Conservation (phyloP, 2,329 filamentous ascomycete species). For the Rhexocercosporidium sp. region DNA sequence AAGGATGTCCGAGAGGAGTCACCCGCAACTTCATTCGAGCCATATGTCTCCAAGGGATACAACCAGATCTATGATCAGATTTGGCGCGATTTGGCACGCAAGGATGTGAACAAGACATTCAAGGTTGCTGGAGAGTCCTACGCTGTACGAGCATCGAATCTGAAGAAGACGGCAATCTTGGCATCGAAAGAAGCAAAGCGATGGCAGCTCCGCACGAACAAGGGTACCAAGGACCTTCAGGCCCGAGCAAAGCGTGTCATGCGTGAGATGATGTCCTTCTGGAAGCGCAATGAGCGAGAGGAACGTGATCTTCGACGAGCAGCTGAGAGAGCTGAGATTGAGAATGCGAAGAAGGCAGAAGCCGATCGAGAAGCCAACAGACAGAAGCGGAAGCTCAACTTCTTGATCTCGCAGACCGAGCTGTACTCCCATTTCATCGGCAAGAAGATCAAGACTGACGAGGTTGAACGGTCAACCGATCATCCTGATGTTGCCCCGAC, state of each 20-base stretch:
- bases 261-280: conserved; percentile 99
- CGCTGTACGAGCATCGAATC: conserved; percentile 87
- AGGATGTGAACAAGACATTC: conserved; percentile 91
- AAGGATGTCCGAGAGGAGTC: conserved; percentile 52
- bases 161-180: conserved; percentile 95
- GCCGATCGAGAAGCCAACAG: conserved; percentile 96
- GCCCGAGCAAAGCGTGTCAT: conserved; percentile 96
- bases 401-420: conserved; percentile 98
- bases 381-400: conserved; percentile 98
- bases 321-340: conserved; percentile 93
- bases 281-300: conserved; percentile 98
- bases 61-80: conserved; percentile 98
- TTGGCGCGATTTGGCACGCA: conserved; percentile 91
- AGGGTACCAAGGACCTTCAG: conserved; percentile 97
- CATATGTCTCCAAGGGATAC: conserved; percentile 87
- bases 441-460: conserved; percentile 98
- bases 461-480: conserved; percentile 89
- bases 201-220: conserved; percentile 98
- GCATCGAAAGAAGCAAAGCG: conserved; percentile 96
- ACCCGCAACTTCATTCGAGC: conserved; percentile 42
- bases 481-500: conserved; percentile 71
- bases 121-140: conserved; percentile 87
- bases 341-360: conserved; percentile 95
- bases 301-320: conserved; percentile 93
- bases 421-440: conserved; percentile 99